Conservation (phyloP, 441 rosid genomes). For the California macrophylla region DNA sequence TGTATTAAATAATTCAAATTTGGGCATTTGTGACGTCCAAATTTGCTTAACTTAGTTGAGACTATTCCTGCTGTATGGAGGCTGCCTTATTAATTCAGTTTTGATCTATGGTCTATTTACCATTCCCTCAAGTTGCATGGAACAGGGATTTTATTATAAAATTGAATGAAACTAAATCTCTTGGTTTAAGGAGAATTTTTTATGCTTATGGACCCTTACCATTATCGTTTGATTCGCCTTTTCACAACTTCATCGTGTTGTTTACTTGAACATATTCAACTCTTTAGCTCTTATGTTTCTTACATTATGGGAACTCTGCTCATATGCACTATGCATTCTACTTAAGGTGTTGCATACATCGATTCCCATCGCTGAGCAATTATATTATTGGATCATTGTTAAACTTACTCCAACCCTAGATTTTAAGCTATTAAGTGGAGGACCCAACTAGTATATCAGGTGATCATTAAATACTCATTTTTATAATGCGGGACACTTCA, state of each 20-base stretch:
- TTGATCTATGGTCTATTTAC: neutral
- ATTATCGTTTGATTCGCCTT: neutral
- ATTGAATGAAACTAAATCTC: neutral
- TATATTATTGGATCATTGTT: neutral
- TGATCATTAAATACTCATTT: too few species aligned
- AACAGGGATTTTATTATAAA: neutral
- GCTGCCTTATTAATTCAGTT: neutral
- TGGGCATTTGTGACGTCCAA: neutral
- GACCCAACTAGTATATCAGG: too few species aligned
- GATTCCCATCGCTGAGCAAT: neutral
- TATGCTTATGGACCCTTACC: neutral
- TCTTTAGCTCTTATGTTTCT: neutral
- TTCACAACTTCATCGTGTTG: neutral
- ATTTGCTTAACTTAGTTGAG: neutral
- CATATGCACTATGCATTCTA: neutral
- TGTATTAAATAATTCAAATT: neutral
- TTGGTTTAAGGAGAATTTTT: neutral
- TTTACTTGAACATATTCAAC: conserved; percentile 9
- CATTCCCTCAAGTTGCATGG: neutral
- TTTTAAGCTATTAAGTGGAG: too few species aligned
- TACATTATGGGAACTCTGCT: neutral
- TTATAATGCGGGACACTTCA: too few species aligned
- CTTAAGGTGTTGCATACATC: neutral
- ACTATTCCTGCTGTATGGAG: neutral
- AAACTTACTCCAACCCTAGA: too few species aligned